Percentiles rank a stretch among this genome's conserved stretches.
Conservation (phyloP, 345 rosid species). For the Mallotus nudiflorus region DNA sequence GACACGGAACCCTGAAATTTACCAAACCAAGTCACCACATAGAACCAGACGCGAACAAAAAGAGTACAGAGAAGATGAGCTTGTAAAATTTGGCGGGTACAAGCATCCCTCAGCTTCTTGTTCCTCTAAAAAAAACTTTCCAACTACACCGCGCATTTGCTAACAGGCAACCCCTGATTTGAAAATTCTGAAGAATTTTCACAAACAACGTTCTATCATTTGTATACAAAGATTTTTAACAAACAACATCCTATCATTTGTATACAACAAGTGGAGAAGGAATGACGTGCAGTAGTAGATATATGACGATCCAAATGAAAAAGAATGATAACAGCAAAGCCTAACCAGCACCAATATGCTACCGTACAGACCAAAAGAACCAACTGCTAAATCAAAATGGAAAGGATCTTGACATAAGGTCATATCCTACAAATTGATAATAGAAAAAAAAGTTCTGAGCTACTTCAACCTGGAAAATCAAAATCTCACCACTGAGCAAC, state of each 20-base stretch:
- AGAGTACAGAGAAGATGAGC: no score
- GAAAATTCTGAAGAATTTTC: background rate
- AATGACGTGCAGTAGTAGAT: background rate
- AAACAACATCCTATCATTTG: background rate
- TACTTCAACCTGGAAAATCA: constrained; percentile 13
- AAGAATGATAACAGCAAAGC: background rate
- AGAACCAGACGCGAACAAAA: no score
- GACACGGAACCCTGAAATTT: no score
- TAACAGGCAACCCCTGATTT: background rate
- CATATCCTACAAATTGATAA: constrained; percentile 26
- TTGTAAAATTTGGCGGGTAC: no score
- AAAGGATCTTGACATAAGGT: background rate
- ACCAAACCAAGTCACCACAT: no score
- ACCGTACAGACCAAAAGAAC: constrained; percentile 1
- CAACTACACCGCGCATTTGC: background rate
- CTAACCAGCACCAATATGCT: constrained; percentile 8
- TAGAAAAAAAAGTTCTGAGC: constrained; percentile 23
- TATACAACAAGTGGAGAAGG: background rate
- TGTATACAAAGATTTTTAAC: constrained; percentile 3
- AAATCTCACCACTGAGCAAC: constrained; percentile 10
- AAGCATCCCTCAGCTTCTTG: no score
- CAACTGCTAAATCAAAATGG: constrained; percentile 5
- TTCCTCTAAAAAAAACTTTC: background rate
- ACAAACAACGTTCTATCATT: background rate
- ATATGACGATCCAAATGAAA: background rate